Evolutionary conservation across 78 protist genomes (phyloP).

Genomic region (Cavenderia fasciculata): DNA sequence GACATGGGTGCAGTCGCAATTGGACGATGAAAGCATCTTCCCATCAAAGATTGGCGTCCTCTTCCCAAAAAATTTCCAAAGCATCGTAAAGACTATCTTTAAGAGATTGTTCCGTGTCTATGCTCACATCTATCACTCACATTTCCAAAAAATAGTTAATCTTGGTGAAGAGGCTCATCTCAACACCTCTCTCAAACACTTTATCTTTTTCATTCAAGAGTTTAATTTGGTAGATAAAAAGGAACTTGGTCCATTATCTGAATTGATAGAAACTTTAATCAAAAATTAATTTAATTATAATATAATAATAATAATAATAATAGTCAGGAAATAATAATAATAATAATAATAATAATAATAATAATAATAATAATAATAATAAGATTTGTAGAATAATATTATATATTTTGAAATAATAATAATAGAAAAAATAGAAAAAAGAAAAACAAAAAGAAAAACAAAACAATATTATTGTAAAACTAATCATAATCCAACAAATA

Average conservation of each 20-base stretch:
- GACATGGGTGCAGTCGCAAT: conserved; percentile 96
- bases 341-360: not conserved
- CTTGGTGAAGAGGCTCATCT: conserved; percentile 94
- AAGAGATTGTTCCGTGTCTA: conserved; percentile 94
- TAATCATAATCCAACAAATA: too few species aligned
- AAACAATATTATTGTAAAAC: too few species aligned
- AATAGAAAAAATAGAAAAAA: too few species aligned
- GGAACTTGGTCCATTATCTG: conserved; percentile 88
- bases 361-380: not conserved
- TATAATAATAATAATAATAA: not conserved
- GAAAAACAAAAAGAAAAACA: too few species aligned
- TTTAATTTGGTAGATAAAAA: conserved; percentile 86
- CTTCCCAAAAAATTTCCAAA: conserved; percentile 94
- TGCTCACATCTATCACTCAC: conserved; percentile 98
- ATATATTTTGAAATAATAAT: too few species aligned
- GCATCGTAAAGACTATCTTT: conserved; percentile 90
- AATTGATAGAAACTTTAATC: conserved; percentile 56
- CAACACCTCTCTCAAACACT: conserved; percentile 90
- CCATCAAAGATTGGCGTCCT: conserved; percentile 89
- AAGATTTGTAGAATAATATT: not conserved
- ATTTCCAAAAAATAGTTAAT: conserved; percentile 84
- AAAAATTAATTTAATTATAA: conserved; percentile 8
- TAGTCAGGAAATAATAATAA: not conserved
- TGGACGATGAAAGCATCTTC: conserved; percentile 95
- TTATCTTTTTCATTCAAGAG: conserved; percentile 87